phyloP scores from a whole-genome alignment of 805 yeast genomes.

The Saccharomyces eubayanus region DNA sequence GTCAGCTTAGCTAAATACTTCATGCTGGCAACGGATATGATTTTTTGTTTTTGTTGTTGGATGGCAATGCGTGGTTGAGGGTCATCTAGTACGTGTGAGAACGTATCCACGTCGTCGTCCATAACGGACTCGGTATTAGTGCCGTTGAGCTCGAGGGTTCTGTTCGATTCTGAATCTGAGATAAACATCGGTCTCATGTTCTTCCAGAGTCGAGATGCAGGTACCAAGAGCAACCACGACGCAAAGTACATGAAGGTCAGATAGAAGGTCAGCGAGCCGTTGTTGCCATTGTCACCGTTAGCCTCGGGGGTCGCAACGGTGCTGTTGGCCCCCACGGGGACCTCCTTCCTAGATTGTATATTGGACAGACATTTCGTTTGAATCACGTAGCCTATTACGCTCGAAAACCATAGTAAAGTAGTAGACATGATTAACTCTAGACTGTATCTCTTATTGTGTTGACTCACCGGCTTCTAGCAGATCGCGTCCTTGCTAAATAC shows the following conservation, averaged over 20 bases:
- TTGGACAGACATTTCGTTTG: conserved; percentile 24
- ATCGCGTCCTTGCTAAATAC: background rate
- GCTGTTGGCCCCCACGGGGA: conserved; percentile 3
- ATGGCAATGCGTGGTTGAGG: background rate
- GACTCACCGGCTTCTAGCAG: background rate
- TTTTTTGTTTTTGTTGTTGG: background rate
- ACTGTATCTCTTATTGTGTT: background rate
- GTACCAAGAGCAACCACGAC: conserved; percentile 21
- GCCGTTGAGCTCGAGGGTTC: background rate
- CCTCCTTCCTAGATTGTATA: conserved; percentile 5
- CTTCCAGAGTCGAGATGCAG: conserved; percentile 14
- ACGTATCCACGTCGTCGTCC: background rate
- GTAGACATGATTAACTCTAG: conserved; percentile 2
- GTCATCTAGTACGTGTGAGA: background rate
- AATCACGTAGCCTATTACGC: conserved; percentile 22
- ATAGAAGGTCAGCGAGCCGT: conserved; percentile 12
- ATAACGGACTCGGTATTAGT: background rate
- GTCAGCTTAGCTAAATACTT: conserved; percentile 13
- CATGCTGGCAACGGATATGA: background rate
- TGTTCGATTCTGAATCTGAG: background rate
- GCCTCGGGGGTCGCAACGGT: conserved; percentile 2
- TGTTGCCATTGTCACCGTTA: conserved; percentile 6
- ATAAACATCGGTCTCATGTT: conserved; percentile 1
- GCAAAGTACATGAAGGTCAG: conserved; percentile 21
- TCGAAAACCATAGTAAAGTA: conserved; percentile 18